phyloP scores from a whole-genome alignment of 768 basidiomycete species.

The Russula vinacea region DNA sequence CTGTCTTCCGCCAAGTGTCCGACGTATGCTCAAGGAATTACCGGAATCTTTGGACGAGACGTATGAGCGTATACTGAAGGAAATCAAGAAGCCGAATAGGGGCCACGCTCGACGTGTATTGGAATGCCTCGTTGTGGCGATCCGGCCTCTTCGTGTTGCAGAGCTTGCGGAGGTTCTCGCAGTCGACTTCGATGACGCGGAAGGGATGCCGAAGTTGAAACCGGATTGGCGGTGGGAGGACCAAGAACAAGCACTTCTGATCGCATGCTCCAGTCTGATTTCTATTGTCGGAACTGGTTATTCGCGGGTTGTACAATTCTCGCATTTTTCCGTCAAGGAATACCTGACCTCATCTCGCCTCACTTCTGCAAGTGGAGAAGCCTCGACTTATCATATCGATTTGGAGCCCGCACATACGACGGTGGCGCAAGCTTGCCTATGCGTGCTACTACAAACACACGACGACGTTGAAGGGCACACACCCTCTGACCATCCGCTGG shows the following conservation, averaged over 20 bases:
- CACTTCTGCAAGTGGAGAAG: background rate
- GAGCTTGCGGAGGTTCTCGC: slow-evolving; percentile 4
- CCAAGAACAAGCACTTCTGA: background rate
- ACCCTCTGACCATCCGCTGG: background rate
- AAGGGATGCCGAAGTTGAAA: background rate
- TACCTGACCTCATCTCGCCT: slow-evolving; percentile 1
- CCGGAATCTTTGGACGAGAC: background rate
- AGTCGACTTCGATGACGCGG: background rate
- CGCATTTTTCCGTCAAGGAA: background rate
- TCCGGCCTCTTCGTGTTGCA: slow-evolving; percentile 1
- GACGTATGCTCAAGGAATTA: background rate
- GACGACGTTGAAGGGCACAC: background rate
- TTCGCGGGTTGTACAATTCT: background rate
- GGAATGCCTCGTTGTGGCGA: background rate
- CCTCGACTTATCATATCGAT: background rate
- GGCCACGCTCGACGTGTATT: background rate
- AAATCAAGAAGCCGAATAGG: background rate
- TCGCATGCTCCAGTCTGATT: background rate
- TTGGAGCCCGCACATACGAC: background rate
- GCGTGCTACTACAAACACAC: background rate
- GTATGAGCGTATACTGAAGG: background rate
- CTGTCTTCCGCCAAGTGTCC: background rate
- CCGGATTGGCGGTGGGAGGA: background rate
- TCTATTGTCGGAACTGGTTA: background rate
- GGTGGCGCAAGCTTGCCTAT: background rate